A percentile compares a stretch with the other conserved stretches of the same genome.
Evolutionary conservation across 805 yeast genomes (phyloP).

Genomic region (Yarrowia osloensis): DNA sequence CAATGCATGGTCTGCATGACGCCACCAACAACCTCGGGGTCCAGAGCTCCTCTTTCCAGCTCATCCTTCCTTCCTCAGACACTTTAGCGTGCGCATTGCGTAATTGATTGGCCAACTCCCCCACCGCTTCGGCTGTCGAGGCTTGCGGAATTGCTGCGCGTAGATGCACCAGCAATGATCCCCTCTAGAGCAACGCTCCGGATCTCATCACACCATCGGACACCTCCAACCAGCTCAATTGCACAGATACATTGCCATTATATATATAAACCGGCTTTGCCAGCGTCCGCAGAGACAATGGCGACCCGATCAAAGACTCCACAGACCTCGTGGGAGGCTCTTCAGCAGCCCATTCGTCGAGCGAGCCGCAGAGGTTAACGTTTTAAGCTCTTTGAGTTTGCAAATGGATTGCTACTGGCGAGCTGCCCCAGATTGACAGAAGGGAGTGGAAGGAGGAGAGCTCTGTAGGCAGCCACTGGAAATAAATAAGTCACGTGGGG

Average conservation of each 20-base stretch:
- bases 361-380: neutral
- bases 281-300: too few relatives aligned
- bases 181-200: too few relatives aligned
- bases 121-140: too few relatives aligned
- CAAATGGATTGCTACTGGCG: neutral
- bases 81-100: neutral
- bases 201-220: too few relatives aligned
- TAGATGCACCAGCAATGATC: neutral
- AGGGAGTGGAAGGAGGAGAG: too few relatives aligned
- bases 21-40: neutral
- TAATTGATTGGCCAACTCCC: neutral
- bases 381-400: neutral
- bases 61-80: neutral
- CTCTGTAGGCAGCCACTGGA: too few relatives aligned
- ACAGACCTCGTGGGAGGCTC: neutral
- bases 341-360: constrained; percentile 4
- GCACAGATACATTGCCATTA: neutral
- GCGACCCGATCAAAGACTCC: too few relatives aligned
- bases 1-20: constrained; percentile 13
- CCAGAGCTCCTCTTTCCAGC: too few relatives aligned
- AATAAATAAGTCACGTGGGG: neutral
- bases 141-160: neutral
- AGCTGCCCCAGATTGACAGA: neutral
- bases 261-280: neutral
- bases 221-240: too few relatives aligned